These are phyloP conservation scores for Rhynchospora breviuscula DNA, from an alignment of 176 grass and related monocot species.

Conservation along the genomic window DNA sequence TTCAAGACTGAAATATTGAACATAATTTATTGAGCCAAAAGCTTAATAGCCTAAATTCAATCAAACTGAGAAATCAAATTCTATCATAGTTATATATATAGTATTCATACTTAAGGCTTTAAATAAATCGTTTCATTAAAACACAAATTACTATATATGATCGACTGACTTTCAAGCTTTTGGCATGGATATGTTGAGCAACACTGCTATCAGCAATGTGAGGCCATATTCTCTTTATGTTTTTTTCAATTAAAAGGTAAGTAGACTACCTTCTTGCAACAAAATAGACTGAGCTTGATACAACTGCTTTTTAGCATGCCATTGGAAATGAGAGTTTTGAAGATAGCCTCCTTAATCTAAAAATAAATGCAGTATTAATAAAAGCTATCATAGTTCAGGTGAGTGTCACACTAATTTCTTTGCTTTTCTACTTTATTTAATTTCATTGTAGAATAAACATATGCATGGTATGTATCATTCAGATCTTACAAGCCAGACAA, in stretches of 20 bases:
- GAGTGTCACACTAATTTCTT: background rate
- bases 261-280: conserved; percentile 71
- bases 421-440: background rate
- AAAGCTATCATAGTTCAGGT: background rate
- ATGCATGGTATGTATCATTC: background rate
- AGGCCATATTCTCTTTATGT: background rate
- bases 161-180: background rate
- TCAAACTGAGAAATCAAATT: background rate
- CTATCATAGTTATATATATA: background rate
- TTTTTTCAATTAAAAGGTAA: background rate
- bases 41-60: background rate
- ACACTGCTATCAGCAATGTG: background rate
- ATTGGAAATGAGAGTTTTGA: conserved; percentile 72
- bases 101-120: background rate
- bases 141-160: background rate
- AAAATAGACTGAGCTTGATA: conserved; percentile 70
- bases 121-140: background rate
- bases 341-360: conserved; percentile 84
- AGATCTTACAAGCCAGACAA: background rate
- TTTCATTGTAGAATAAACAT: background rate
- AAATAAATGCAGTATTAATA: background rate
- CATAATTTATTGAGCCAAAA: background rate
- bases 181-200: background rate
- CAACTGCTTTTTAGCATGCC: conserved; percentile 76
- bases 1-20: background rate